Evolutionary conservation across 116 monocot species (phyloP).

Genomic region (Iris pallida): DNA sequence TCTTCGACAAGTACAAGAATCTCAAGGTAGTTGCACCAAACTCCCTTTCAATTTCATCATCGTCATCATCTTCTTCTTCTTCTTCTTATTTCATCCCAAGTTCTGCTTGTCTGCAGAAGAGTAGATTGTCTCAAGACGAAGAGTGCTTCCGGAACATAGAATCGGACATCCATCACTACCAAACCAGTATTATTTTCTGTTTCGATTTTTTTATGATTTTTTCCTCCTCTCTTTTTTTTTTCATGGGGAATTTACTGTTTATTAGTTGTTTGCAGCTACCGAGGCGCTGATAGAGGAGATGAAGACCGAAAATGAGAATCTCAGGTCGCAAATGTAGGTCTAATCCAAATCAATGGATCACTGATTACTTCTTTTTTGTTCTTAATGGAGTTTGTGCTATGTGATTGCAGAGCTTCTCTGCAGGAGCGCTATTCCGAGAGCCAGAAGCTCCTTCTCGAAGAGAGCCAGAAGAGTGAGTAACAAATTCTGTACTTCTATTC

Average conservation of each 20-base stretch:
- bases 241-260: no score
- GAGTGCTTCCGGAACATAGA: conserved; percentile 9
- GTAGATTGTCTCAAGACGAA: conserved; percentile 18
- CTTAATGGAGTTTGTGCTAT: conserved; percentile 1
- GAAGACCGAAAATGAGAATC: conserved; percentile 22
- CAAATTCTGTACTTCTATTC: not conserved
- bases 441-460: conserved; percentile 32
- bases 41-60: no score
- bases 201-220: not conserved
- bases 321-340: conserved; percentile 29
- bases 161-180: conserved; percentile 3
- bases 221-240: no score
- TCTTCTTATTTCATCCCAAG: not conserved
- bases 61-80: not conserved
- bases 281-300: conserved; percentile 21
- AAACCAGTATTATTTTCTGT: conserved; percentile 10
- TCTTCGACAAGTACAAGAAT: conserved; percentile 25
- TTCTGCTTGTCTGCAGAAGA: conserved; percentile 18
- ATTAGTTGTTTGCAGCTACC: conserved; percentile 17
- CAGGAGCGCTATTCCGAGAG: conserved; percentile 27
- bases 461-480: conserved; percentile 39
- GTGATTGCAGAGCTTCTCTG: conserved; percentile 27
- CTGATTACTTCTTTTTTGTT: no score
- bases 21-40: conserved; percentile 16
- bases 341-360: not conserved